phyloP scores from a whole-genome alignment of 2,329 filamentous ascomycete species.

The Eutypella sp. region DNA sequence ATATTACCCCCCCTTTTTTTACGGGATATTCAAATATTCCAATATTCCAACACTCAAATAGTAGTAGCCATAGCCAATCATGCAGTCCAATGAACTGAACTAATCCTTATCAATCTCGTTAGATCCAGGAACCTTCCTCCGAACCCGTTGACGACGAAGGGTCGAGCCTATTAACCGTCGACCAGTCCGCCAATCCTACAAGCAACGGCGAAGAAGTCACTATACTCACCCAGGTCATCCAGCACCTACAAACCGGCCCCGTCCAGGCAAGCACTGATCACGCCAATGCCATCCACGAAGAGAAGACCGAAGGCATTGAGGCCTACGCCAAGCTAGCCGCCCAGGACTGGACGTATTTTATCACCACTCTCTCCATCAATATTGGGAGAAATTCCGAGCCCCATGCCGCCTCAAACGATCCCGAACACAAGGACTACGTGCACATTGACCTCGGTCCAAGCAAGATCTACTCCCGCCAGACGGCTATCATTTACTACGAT shows the following conservation, averaged over 20 bases:
- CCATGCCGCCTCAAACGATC: constrained; percentile 35
- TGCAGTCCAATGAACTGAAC: too few species aligned
- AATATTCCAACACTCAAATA: too few species aligned
- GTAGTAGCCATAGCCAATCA: too few species aligned
- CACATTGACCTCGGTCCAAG: constrained; percentile 86
- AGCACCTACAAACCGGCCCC: constrained; percentile 40
- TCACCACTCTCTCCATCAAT: constrained; percentile 68
- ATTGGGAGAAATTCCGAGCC: constrained; percentile 67
- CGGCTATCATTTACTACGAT: constrained; percentile 71
- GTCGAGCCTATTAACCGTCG: constrained; percentile 35
- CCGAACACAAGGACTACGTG: constrained; percentile 49
- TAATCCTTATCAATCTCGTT: constrained; percentile 2
- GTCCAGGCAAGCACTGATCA: constrained; percentile 60
- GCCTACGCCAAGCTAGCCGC: constrained; percentile 81
- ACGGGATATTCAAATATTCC: too few species aligned
- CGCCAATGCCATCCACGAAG: constrained; percentile 59
- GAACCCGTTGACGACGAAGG: constrained; percentile 42
- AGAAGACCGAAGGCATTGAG: constrained; percentile 56
- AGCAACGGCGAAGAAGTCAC: constrained; percentile 47
- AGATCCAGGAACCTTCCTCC: constrained; percentile 38
- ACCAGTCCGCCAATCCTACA: constrained; percentile 31
- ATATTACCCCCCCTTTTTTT: too few species aligned
- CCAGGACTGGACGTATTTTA: constrained; percentile 79
- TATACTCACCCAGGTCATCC: constrained; percentile 51
- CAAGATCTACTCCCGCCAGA: constrained; percentile 74